Conservation (phyloP, 1,284 basidiomycete species). For the Taiwanofungus camphoratus region DNA sequence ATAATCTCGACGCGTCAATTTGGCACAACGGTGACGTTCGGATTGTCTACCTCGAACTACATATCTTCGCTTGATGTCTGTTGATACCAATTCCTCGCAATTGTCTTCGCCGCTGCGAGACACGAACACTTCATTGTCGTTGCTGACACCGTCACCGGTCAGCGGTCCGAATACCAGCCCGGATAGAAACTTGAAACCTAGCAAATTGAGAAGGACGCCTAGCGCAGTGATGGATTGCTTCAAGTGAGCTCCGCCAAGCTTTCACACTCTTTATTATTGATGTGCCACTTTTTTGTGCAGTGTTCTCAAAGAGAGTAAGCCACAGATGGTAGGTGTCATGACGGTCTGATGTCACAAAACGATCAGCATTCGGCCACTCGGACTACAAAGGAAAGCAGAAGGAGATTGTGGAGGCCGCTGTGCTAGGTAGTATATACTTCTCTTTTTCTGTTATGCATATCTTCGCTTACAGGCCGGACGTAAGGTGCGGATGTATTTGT, state of each 20-base stretch:
- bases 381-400: slow-evolving; percentile 73
- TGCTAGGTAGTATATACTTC: slow-evolving; percentile 38
- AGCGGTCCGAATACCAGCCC: slow-evolving; percentile 1
- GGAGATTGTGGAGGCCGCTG: slow-evolving; percentile 67
- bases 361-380: slow-evolving; percentile 60
- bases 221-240: slow-evolving; percentile 5
- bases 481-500: slow-evolving; percentile 71
- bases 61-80: neutral
- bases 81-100: neutral
- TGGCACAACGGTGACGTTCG: neutral
- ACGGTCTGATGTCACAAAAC: neutral
- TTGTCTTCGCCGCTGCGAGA: neutral
- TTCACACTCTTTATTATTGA: no score
- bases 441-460: neutral
- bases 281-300: slow-evolving; percentile 4
- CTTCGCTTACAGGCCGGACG: neutral
- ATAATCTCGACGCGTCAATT: neutral
- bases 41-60: neutral
- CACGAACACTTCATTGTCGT: slow-evolving; percentile 1
- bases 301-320: slow-evolving; percentile 18
- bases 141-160: slow-evolving; percentile 5
- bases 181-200: slow-evolving; percentile 1
- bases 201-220: slow-evolving; percentile 4
- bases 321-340: no score
- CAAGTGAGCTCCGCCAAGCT: neutral